Evolutionary conservation across 768 basidiomycete genomes (phyloP).

Genomic region (Lactifluus rugatus): DNA sequence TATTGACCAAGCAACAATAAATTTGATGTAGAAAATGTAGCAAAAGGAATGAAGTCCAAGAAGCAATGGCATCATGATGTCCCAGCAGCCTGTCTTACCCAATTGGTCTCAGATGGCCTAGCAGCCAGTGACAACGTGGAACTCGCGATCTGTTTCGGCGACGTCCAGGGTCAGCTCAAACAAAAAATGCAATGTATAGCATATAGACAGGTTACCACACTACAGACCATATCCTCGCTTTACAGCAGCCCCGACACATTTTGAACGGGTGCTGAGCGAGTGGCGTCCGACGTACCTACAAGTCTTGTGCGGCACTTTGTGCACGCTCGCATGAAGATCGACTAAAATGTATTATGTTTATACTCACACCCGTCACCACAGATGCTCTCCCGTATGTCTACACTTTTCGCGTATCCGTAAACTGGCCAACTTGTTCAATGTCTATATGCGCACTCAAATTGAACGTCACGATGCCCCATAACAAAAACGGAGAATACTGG

Average conservation of each 20-base stretch:
- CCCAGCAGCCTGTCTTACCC: too few species aligned
- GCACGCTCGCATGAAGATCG: constrained; percentile 49
- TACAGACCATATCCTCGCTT: too few species aligned
- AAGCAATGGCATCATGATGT: too few species aligned
- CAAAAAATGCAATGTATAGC: background rate
- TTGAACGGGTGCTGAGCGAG: constrained; percentile 81
- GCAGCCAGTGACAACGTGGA: constrained; percentile 46
- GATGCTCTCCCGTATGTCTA: constrained; percentile 42
- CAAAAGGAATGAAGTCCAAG: too few species aligned
- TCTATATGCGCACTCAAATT: constrained; percentile 52
- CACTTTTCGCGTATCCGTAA: background rate
- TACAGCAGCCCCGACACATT: constrained; percentile 75
- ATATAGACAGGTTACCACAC: background rate
- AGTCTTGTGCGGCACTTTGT: constrained; percentile 56
- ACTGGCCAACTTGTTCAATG: background rate
- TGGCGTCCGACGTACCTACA: constrained; percentile 81
- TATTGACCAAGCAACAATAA: too few species aligned
- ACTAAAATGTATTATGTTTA: constrained; percentile 57
- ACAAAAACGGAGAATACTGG: constrained; percentile 35
- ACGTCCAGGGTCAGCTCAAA: constrained; percentile 38
- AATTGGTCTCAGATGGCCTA: constrained; percentile 31
- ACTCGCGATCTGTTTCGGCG: constrained; percentile 76
- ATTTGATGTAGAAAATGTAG: too few species aligned
- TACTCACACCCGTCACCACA: constrained; percentile 60
- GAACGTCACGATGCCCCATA: constrained; percentile 58